These are phyloP conservation scores for Boletus rufocinnamomeus DNA, from an alignment of 768 basidiomycete genomes.

Conservation along the genomic window DNA sequence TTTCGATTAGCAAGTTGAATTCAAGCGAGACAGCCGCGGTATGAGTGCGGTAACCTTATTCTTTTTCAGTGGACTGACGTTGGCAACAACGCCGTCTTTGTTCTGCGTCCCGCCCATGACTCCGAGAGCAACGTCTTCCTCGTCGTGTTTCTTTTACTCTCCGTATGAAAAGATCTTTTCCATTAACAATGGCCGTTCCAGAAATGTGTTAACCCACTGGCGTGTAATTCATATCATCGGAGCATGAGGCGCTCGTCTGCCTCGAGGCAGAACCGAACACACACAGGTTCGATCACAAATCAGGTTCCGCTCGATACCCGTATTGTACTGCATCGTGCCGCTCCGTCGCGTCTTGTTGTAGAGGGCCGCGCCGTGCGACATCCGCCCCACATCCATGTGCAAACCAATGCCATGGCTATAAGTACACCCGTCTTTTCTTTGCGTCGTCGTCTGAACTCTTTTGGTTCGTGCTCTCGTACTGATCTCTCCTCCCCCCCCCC, in stretches of 20 bases:
- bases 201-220: no score
- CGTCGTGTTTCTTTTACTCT: no score
- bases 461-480: not conserved
- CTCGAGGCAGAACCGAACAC: constrained; percentile 18
- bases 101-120: no score
- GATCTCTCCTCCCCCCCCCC: not conserved
- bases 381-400: constrained; percentile 22
- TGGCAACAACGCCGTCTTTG: no score
- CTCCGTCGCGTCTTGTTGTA: not conserved
- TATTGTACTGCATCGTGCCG: not conserved
- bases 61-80: no score
- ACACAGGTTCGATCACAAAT: constrained; percentile 7
- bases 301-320: constrained; percentile 5
- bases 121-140: no score
- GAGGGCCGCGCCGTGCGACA: constrained; percentile 16
- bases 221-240: no score
- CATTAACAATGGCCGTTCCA: no score
- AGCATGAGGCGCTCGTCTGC: constrained; percentile 8
- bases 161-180: no score
- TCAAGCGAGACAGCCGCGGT: no score
- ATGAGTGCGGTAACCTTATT: no score
- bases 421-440: constrained; percentile 12
- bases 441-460: not conserved
- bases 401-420: constrained; percentile 16
- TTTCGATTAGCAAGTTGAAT: no score